Evolutionary conservation across 2,329 filamentous ascomycete genomes (phyloP), one percentile per base, ranked within the genome.

Genomic region (Blastomyces emzantsi): DNA sequence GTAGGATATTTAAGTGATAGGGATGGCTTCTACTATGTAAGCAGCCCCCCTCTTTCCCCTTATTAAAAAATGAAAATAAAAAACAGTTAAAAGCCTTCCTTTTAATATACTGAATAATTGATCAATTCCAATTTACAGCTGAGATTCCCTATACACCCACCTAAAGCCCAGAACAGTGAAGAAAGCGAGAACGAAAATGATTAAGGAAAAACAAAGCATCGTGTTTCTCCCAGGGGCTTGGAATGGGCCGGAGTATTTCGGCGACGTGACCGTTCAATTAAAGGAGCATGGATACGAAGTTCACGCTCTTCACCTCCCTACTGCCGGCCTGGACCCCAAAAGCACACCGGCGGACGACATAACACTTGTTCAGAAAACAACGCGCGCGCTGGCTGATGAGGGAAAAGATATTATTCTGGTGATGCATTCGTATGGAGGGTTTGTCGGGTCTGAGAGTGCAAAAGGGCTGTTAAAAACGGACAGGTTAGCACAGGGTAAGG

Each of bases 351-450:
- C 66, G 15, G 69, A 74, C 58, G 75, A 77, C 64, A 73, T 72
- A 0, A 66, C 67, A 17, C 66, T 68, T 52, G 72, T 77, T 30
- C 69, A 67, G 28, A 60, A 63, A 8, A 69, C 63, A 15, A 67
- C 69, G 15, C 56, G 60, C 17, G 66, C 67, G 22, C 61, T 75
- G 2, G 69, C 68, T 39, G 70, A 73, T 4, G 66, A 73, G 56
- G 75, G 71, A 19, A 73, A 74, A 62, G 60, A 77, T 65, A 72
- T 72, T 64, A 73, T 66, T 56, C 65, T 69, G 64, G 70, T 69
- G 60, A 74, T 66, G 66, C 75, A 73, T 72, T 79, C 74, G 64
- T 78, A 69, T 69, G 74, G 66, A 69, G 78, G 68, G 57, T 69
- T 69, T 66, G 70, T 71, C 0, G 69, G 69, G 6, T 72, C 68